Base-by-base conservation (phyloP, 2,329 filamentous ascomycete genomes). In the Alternaria arborescens region DNA sequence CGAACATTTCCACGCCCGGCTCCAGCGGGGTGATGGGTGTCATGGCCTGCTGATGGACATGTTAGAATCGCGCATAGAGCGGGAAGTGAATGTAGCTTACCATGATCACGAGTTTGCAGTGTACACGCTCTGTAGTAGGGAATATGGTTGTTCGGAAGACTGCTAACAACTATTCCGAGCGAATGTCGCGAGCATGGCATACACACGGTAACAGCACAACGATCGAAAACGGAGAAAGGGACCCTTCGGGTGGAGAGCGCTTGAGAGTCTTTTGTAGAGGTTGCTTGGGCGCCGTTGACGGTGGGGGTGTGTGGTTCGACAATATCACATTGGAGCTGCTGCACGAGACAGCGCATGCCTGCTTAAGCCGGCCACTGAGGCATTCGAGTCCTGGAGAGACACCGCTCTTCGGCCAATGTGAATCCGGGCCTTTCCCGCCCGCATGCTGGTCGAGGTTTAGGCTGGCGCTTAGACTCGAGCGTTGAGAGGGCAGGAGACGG, bases 1-100 rank as follows among this genome's bases (percentile, higher is more conserved):
- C 78, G 74, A 83, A 85, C 83, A 85, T 81, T 64, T 82, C 80
- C 43, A 79, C 76, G 58, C 77, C 77, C 51, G 76, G 68, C 66
- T 81, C 79, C 65, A 80, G 72, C 60, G 81, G 79, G 62, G 79
- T 80, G 48, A 78, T 77, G 55, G 80, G 80, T 55, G 80, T 81
- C 75, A 81, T 79, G 77, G 77, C 78, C 78, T 78, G 80, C 81
- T 82, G 63, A 16, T 26, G 32, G 40, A 55, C 46, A 52, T 18
- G 66, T 77, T 41, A 78, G 71, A 43, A 55, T 28, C 30, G 58
- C 20, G 65, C 40, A 59, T 62, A 62, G 62, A 61, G 42, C 11
- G 28, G 34, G 55, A 24, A 24, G 52, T 20, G 55, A 41, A n/a
- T 52, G 5, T 24, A 43, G 60, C 73, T 66, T 74, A 79, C 77